Evolutionary conservation across 1,139 yeast genomes (phyloP).

Genomic region (Debaryomycetaceae sp.): DNA sequence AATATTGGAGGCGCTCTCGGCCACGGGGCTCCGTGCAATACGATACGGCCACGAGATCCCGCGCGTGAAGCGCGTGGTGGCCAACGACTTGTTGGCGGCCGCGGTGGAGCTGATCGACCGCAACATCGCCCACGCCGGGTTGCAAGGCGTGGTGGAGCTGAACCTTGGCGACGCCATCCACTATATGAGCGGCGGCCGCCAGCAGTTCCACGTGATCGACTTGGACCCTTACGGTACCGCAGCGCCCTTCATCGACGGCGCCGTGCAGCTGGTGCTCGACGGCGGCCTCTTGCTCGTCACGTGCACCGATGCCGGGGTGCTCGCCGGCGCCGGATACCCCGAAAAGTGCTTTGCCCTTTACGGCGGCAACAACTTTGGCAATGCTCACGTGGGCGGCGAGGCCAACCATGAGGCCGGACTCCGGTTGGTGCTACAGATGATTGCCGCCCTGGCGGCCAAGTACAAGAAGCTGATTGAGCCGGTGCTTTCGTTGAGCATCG

Average conservation of each 20-base stretch:
- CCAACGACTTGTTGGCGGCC: constrained; percentile 80
- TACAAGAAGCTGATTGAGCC: constrained; percentile 89
- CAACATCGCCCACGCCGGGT: constrained; percentile 65
- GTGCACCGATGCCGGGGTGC: constrained; percentile 92
- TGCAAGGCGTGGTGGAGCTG: constrained; percentile 49
- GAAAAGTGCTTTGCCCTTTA: constrained; percentile 93
- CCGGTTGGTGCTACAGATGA: constrained; percentile 71
- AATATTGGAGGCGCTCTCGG: constrained; percentile 86
- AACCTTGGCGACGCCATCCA: constrained; percentile 86
- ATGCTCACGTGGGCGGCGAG: constrained; percentile 69
- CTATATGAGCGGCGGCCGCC: constrained; percentile 58
- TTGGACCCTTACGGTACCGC: constrained; percentile 98
- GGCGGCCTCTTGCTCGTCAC: constrained; percentile 86
- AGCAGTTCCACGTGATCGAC: constrained; percentile 77
- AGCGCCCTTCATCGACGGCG: constrained; percentile 88
- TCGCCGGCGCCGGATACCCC: constrained; percentile 95
- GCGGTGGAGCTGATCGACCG: constrained; percentile 82
- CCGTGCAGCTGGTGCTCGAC: constrained; percentile 73
- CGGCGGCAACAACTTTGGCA: constrained; percentile 72
- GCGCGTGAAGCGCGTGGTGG: constrained; percentile 62
- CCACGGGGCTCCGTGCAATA: constrained; percentile 91
- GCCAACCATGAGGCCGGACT: constrained; percentile 92
- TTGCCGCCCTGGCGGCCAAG: constrained; percentile 82
- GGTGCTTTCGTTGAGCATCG: constrained; percentile 75
- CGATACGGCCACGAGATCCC: constrained; percentile 91